A percentile compares a stretch with the other conserved stretches of the same genome.
Conservation (phyloP, 345 rosid genomes). For the Streptanthus diversifolius region DNA sequence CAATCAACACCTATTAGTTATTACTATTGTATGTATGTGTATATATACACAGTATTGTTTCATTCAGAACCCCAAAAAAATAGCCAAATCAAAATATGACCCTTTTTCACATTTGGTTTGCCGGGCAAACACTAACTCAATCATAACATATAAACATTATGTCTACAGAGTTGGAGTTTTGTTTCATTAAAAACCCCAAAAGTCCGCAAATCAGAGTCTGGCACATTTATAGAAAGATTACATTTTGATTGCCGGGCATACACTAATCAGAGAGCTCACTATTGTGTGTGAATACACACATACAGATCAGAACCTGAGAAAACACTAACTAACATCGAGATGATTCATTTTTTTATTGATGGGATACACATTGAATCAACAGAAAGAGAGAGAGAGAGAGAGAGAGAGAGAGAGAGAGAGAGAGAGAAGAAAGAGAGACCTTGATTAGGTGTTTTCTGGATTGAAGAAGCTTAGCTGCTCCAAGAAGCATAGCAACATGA, state of each 20-base stretch:
- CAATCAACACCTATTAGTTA: not conserved
- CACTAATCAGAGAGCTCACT: not conserved
- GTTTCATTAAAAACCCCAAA: not conserved
- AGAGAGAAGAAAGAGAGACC: slow-evolving; percentile 36
- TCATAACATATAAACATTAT: not conserved
- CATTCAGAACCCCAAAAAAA: not conserved
- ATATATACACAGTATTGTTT: not conserved
- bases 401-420: slow-evolving; percentile 8
- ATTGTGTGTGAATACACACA: not conserved
- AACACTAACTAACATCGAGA: not conserved
- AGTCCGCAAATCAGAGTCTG: not conserved
- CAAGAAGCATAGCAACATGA: slow-evolving; percentile 76
- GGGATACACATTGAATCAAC: not conserved
- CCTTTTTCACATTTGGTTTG: not conserved
- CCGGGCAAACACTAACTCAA: not conserved
- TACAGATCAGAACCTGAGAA: not conserved
- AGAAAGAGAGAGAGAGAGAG: not conserved
- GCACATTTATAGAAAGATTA: not conserved
- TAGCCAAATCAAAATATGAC: not conserved
- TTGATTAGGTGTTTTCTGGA: slow-evolving; percentile 40
- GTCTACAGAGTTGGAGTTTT: not conserved
- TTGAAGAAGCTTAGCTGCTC: slow-evolving; percentile 69
- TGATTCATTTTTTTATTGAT: too few species aligned
- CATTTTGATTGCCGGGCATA: not conserved
- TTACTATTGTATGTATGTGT: not conserved